A percentile compares a stretch with the other conserved stretches of the same genome.
These are phyloP conservation scores for Blastomyces silverae DNA, from an alignment of 2,329 filamentous ascomycete species.

Conservation along the genomic window DNA sequence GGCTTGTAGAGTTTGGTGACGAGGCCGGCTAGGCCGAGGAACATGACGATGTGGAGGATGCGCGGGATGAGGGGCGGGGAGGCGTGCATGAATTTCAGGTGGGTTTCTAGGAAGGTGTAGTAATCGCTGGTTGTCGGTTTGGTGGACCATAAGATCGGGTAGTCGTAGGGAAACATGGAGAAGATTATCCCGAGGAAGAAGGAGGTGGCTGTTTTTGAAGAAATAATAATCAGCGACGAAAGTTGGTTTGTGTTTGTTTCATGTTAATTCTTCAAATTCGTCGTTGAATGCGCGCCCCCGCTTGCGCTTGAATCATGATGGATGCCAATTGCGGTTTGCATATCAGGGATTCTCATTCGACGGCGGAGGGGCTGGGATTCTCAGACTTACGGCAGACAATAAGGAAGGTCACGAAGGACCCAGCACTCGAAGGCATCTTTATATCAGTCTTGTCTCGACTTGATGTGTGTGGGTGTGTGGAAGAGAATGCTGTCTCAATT, in stretches of 20 bases:
- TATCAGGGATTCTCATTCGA: background rate
- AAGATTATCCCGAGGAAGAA: constrained; percentile 99
- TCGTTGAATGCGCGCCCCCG: background rate
- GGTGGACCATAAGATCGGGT: constrained; percentile 44
- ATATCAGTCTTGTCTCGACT: background rate
- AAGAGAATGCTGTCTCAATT: background rate
- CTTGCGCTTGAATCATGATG: background rate
- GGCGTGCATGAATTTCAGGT: constrained; percentile 85
- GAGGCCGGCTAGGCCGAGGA: constrained; percentile 80
- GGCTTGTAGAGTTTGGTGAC: constrained; percentile 92
- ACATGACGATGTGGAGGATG: constrained; percentile 88
- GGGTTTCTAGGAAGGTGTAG: constrained; percentile 78
- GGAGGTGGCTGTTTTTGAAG: constrained; percentile 66
- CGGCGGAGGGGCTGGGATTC: constrained; percentile 17
- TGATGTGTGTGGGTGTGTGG: too few relatives aligned
- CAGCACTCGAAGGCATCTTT: constrained; percentile 36
- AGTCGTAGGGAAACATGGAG: constrained; percentile 84
- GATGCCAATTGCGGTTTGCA: background rate
- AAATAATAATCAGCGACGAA: background rate
- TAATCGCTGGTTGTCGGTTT: constrained; percentile 49
- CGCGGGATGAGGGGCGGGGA: constrained; percentile 87
- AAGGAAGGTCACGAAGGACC: constrained; percentile 90
- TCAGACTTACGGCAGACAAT: constrained; percentile 79
- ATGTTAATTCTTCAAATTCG: background rate
- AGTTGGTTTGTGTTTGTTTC: constrained; percentile 14